These are phyloP conservation scores for Thalassiosira hispida DNA, from an alignment of 352 stramenopile species.

Conservation along the genomic window DNA sequence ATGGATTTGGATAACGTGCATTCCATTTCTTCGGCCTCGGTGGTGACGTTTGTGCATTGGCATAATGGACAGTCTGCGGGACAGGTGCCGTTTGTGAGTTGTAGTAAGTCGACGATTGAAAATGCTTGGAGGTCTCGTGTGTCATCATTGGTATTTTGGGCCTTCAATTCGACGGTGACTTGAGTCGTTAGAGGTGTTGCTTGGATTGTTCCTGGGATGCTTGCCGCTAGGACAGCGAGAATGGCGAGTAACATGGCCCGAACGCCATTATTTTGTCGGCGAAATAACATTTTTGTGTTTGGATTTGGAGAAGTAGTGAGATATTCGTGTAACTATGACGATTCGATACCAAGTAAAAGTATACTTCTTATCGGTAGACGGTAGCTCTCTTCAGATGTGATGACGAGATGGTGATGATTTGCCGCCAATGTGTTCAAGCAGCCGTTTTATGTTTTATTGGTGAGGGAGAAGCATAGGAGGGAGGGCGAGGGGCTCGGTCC, in stretches of 20 bases:
- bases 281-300: neutral
- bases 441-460: too few relatives aligned
- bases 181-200: too few relatives aligned
- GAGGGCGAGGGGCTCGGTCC: too few relatives aligned
- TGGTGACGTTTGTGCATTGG: constrained; percentile 1
- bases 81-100: neutral
- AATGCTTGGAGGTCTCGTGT: neutral
- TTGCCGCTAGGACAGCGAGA: neutral
- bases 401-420: too few relatives aligned
- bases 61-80: constrained; percentile 20
- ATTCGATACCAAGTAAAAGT: too few relatives aligned
- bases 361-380: too few relatives aligned
- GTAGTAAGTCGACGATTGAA: neutral
- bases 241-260: neutral
- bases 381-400: too few relatives aligned
- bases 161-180: too few relatives aligned
- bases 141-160: neutral
- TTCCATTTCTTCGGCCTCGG: neutral
- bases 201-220: neutral
- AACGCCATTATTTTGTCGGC: too few relatives aligned
- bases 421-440: too few relatives aligned
- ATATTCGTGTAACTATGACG: too few relatives aligned
- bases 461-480: too few relatives aligned
- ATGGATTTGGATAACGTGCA: constrained; percentile 18
- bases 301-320: neutral